phyloP scores from a whole-genome alignment of 2,329 filamentous ascomycete genomes.

The Exutisphaerella laricina region DNA sequence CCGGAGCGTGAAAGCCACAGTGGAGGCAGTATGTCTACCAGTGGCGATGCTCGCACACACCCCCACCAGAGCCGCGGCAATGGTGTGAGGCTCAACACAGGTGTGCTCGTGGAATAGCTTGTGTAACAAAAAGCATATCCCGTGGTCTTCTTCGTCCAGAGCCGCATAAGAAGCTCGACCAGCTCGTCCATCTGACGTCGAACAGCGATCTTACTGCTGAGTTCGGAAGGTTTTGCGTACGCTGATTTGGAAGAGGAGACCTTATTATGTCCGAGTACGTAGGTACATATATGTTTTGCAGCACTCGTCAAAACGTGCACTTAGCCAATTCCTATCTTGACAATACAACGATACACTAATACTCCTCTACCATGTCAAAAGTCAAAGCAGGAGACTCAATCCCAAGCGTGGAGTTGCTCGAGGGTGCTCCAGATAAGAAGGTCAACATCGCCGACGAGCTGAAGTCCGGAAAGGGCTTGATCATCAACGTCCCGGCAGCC shows the following conservation, averaged over 20 bases:
- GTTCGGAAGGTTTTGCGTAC: background rate
- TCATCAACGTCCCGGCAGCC: slow-evolving; percentile 70
- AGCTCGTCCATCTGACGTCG: slow-evolving; percentile 1
- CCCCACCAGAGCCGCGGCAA: background rate
- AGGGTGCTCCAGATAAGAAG: slow-evolving; percentile 84
- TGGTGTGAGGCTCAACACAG: background rate
- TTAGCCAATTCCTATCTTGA: no score
- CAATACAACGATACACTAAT: background rate
- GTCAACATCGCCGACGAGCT: slow-evolving; percentile 80
- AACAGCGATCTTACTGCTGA: background rate
- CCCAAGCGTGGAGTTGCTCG: slow-evolving; percentile 69
- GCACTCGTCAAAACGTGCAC: no score
- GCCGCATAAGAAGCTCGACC: background rate
- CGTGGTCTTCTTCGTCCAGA: slow-evolving; percentile 1
- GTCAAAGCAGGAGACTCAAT: slow-evolving; percentile 76
- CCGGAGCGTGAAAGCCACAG: slow-evolving; percentile 1
- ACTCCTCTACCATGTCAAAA: slow-evolving; percentile 1
- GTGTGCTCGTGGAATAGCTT: background rate
- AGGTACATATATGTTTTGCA: slow-evolving; percentile 3
- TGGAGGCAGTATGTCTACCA: no score
- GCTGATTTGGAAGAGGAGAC: background rate
- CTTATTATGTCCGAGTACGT: background rate
- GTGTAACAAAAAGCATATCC: background rate
- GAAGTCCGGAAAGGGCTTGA: slow-evolving; percentile 61
- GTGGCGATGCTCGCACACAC: no score